These are phyloP conservation scores for Dendrobium huoshanense DNA, from an alignment of 106 monocot genomes.

Conservation along the genomic window DNA sequence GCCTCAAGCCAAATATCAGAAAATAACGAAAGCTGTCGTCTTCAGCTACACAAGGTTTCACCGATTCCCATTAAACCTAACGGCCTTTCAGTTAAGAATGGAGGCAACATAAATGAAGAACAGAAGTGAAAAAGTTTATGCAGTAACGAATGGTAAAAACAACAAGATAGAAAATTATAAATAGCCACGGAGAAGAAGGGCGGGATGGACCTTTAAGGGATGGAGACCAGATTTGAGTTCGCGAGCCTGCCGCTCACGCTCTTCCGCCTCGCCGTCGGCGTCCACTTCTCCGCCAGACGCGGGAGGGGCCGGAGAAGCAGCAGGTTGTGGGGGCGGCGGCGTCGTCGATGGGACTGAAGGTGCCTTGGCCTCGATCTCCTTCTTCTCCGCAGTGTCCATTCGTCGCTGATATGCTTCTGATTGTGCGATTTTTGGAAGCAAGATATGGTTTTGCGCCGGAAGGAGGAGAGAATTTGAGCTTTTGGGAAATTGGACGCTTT, in stretches of 20 bases:
- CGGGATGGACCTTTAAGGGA: slow-evolving; percentile 63
- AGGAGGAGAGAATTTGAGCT: too few relatives aligned
- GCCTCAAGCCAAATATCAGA: neutral
- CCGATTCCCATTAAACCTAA: neutral
- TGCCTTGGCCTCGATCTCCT: slow-evolving; percentile 19
- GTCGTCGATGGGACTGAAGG: neutral
- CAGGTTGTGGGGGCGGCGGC: neutral
- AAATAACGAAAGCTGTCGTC: neutral
- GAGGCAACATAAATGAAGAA: neutral
- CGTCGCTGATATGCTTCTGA: neutral
- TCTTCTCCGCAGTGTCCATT: slow-evolving; percentile 26
- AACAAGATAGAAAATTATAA: neutral
- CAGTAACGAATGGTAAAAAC: neutral
- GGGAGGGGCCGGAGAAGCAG: neutral
- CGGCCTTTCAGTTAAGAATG: neutral
- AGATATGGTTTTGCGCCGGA: too few relatives aligned
- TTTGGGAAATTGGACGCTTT: too few relatives aligned
- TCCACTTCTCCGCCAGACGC: slow-evolving; percentile 14
- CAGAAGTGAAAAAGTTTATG: neutral
- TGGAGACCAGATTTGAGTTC: slow-evolving; percentile 88
- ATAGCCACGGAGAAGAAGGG: neutral
- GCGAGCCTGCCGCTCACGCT: slow-evolving; percentile 54
- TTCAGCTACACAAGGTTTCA: neutral
- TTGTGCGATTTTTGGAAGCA: neutral
- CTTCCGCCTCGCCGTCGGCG: slow-evolving; percentile 34